Evolutionary conservation across 2,329 filamentous ascomycete species (phyloP).

Genomic region (Paecilomyces formosus): DNA sequence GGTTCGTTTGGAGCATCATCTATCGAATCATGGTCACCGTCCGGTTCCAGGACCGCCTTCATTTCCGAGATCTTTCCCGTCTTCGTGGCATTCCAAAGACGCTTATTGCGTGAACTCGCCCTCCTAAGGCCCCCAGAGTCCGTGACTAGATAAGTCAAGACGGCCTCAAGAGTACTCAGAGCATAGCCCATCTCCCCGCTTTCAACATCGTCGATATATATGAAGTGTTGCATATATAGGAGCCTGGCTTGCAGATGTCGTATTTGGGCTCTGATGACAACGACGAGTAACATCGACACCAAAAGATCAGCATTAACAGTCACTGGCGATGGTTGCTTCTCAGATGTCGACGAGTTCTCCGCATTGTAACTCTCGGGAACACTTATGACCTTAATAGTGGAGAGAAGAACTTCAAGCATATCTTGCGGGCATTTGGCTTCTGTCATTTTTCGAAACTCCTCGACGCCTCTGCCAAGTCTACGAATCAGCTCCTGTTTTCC

Average conservation of each 20-base stretch:
- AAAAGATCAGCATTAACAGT: slow-evolving; percentile 83
- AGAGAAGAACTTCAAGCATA: slow-evolving; percentile 74
- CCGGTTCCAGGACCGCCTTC: slow-evolving; percentile 71
- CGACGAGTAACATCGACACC: slow-evolving; percentile 81
- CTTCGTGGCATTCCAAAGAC: slow-evolving; percentile 78
- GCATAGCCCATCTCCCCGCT: slow-evolving; percentile 95
- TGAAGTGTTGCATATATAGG: slow-evolving; percentile 94
- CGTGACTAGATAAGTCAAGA: slow-evolving; percentile 75
- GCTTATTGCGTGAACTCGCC: slow-evolving; percentile 77
- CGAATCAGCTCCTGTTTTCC: slow-evolving; percentile 76
- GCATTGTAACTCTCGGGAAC: slow-evolving; percentile 45
- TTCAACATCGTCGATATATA: slow-evolving; percentile 96
- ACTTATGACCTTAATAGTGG: slow-evolving; percentile 77
- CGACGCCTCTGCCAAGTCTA: slow-evolving; percentile 69
- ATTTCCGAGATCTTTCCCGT: slow-evolving; percentile 70
- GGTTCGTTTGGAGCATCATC: slow-evolving; percentile 34
- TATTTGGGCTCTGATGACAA: slow-evolving; percentile 85
- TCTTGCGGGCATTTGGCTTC: slow-evolving; percentile 74
- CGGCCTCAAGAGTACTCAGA: slow-evolving; percentile 89
- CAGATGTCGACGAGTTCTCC: slow-evolving; percentile 34
- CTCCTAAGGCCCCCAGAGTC: slow-evolving; percentile 76
- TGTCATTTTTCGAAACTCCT: slow-evolving; percentile 81
- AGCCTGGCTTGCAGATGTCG: slow-evolving; percentile 81
- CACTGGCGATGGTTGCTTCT: slow-evolving; percentile 49
- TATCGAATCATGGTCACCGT: slow-evolving; percentile 37